Base-by-base conservation (phyloP, 139 green algal genomes). In the Zygnema cylindricum region DNA sequence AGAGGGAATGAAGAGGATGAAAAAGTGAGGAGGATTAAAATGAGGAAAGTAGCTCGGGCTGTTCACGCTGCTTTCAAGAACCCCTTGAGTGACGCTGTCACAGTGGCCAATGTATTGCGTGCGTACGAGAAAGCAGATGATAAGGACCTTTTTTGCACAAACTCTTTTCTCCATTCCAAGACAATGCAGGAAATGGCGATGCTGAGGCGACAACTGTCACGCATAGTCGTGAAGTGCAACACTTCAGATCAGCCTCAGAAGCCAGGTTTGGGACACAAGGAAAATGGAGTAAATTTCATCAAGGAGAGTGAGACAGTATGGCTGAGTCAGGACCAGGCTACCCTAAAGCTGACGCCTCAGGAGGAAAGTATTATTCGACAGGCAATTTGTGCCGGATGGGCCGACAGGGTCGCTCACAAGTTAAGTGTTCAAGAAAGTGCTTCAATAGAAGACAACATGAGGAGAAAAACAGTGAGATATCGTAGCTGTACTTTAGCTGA, bases 321-420 rank as follows among this genome's bases (percentile, higher is more conserved):
- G 11, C 73, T 81, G 36, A 11, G 11, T 38, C 11, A 36, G 21
- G 11, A 81, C 21, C 11, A 81, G 73, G 73, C 73, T 55, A 21
- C 36, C 43, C 69, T n/a, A 7, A 40, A 69, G 85, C 85, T 88
- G 82, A 21, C 43, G 25, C 77, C 55, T 71, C 98, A 98, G 57
- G 57, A 73, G 57, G 57, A 73, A 35, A 30, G 30, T 91, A 97
- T 95, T 7, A 95, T 98, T 91, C 86, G 93, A 3, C 95, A 96
- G 0, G 98, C 94, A 93, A 97, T 73, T 73, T 73, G 57, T 73
- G 57, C 57, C 30, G 57, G 57, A 30, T 73, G 96, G 92, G 95
- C 96, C 86, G 96, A 98, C 93, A 98, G 98, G 96, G 94, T 98
- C 88, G 94, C 94, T n/a, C n/a, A n/a, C n/a, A n/a, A n/a, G n/a